Conservation (phyloP, 208 protist genomes). For the Herpetomonas samuelpessoai region DNA sequence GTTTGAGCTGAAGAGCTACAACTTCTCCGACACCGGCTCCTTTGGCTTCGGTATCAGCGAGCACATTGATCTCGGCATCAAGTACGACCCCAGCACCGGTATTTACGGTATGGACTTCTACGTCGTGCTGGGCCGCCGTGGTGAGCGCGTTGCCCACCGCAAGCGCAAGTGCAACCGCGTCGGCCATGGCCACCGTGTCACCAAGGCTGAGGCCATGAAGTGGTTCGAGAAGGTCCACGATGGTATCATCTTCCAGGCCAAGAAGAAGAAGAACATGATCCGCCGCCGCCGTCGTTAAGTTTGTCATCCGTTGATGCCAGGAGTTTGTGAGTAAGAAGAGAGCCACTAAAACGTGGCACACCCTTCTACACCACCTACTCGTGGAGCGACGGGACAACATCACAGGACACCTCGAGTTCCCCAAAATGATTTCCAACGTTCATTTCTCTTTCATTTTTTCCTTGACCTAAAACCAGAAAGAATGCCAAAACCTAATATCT, state of each 20-base stretch:
- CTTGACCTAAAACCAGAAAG: too few relatives aligned
- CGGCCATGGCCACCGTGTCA: conserved; percentile 94
- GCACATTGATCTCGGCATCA: conserved; percentile 99
- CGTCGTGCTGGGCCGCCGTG: conserved; percentile 98
- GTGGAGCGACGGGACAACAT: too few relatives aligned
- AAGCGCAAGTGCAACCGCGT: conserved; percentile 85
- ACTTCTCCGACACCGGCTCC: conserved; percentile 97
- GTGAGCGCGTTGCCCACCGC: conserved; percentile 94
- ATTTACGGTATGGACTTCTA: conserved; percentile 99
- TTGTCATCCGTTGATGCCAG: too few relatives aligned
- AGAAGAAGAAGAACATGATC: conserved; percentile 97
- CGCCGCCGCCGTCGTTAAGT: conserved; percentile 99
- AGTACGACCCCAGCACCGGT: conserved; percentile 99
- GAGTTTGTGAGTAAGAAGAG: too few relatives aligned
- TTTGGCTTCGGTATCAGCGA: conserved; percentile 99
- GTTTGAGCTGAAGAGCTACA: conserved; percentile 97
- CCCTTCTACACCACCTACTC: too few relatives aligned
- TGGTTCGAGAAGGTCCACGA: conserved; percentile 99
- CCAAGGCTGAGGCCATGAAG: conserved; percentile 97
- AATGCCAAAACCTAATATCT: too few relatives aligned
- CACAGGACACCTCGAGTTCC: too few relatives aligned
- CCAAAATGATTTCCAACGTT: too few relatives aligned
- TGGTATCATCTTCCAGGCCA: conserved; percentile 94
- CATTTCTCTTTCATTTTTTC: too few relatives aligned
- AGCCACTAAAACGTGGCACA: too few relatives aligned